Evolutionary conservation across 208 protist genomes (phyloP).

Genomic region (Endotrypanum monterogeii): DNA sequence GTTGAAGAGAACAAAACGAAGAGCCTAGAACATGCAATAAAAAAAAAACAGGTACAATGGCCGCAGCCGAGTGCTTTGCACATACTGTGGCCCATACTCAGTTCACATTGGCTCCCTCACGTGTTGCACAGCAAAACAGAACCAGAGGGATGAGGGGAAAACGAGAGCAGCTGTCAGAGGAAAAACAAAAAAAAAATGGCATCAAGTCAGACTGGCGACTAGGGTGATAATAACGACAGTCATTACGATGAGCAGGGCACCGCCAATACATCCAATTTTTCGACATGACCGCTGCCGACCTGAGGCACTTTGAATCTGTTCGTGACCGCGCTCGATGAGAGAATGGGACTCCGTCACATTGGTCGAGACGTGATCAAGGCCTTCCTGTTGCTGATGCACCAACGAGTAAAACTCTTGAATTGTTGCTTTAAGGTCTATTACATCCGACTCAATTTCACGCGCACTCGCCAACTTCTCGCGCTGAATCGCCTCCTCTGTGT

Average conservation of each 20-base stretch:
- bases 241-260: slow-evolving; percentile 56
- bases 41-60: neutral
- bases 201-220: slow-evolving; percentile 37
- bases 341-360: slow-evolving; percentile 59
- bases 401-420: slow-evolving; percentile 81
- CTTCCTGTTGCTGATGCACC: slow-evolving; percentile 69
- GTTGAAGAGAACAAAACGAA: neutral
- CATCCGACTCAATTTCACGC: slow-evolving; percentile 73
- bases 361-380: slow-evolving; percentile 49
- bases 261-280: slow-evolving; percentile 66
- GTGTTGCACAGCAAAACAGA: neutral
- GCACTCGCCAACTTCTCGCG: slow-evolving; percentile 68
- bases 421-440: slow-evolving; percentile 71
- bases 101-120: neutral
- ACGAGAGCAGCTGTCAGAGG: neutral
- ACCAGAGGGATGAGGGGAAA: neutral
- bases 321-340: slow-evolving; percentile 61
- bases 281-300: slow-evolving; percentile 51
- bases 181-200: neutral
- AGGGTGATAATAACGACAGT: slow-evolving; percentile 58
- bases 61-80: neutral
- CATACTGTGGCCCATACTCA: neutral
- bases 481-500: slow-evolving; percentile 76
- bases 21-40: neutral
- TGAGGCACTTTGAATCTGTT: slow-evolving; percentile 60